These are phyloP conservation scores for Beauveria sp. DNA, from an alignment of 2,329 filamentous ascomycete species.

Conservation along the genomic window DNA sequence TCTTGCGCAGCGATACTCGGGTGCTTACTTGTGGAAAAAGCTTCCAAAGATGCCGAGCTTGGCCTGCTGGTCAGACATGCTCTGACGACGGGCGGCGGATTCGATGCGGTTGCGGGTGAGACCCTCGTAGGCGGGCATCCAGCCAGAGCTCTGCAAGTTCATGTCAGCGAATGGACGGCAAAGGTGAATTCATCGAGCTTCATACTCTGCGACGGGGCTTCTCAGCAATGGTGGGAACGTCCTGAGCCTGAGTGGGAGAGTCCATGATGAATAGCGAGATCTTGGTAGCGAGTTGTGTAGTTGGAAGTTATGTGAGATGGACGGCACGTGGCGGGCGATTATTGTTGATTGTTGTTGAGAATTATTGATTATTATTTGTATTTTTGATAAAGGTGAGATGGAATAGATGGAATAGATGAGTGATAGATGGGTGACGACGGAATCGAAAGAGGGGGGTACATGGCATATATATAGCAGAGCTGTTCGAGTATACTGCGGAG, in stretches of 20 bases:
- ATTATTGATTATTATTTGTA: background rate
- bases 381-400: background rate
- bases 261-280: background rate
- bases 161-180: background rate
- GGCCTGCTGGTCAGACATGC: conserved; percentile 45
- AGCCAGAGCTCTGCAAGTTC: conserved; percentile 34
- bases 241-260: background rate
- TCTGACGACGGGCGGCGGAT: conserved; percentile 42
- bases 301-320: background rate
- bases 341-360: no score
- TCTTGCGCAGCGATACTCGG: background rate
- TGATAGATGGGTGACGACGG: background rate
- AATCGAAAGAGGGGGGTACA: background rate
- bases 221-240: background rate
- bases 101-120: conserved; percentile 44
- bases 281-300: background rate
- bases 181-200: no score
- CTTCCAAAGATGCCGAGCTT: conserved; percentile 42
- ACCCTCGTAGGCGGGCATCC: conserved; percentile 40
- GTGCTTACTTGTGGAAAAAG: conserved; percentile 49
- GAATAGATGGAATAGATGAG: background rate
- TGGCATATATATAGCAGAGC: background rate
- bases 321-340: background rate
- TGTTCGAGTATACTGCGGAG: background rate
- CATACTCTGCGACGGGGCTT: conserved; percentile 6